Evolutionary conservation across 192 early-diverging fungal species (phyloP).

Genomic region (Dissophora ornata): DNA sequence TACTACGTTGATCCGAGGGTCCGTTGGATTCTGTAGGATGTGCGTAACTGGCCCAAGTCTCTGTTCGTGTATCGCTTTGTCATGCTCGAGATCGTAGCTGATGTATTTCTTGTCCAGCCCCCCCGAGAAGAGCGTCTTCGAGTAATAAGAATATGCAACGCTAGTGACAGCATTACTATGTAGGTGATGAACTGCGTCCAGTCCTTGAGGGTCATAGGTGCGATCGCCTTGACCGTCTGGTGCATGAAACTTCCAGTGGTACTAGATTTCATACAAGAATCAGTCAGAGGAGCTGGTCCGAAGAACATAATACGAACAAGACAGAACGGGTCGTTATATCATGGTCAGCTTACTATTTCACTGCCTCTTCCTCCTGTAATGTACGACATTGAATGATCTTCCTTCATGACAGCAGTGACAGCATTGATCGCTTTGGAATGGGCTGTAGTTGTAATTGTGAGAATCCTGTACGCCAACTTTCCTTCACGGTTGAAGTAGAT

Average conservation of each 20-base stretch:
- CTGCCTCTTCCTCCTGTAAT: constrained; percentile 31
- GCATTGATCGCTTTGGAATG: constrained; percentile 13
- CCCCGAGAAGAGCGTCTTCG: constrained; percentile 20
- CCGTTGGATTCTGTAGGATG: constrained; percentile 28
- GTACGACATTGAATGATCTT: constrained; percentile 22
- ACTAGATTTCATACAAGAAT: constrained; percentile 8
- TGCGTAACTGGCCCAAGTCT: constrained; percentile 8
- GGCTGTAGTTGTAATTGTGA: constrained; percentile 12
- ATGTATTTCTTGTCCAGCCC: constrained; percentile 18
- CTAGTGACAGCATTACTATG: constrained; percentile 8
- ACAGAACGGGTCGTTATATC: no score
- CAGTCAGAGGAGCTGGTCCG: neutral
- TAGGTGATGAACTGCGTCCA: neutral
- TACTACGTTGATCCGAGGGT: constrained; percentile 29
- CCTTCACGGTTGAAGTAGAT: constrained; percentile 16
- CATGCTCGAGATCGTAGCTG: constrained; percentile 13
- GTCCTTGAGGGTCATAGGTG: no score
- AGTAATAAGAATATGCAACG: constrained; percentile 12
- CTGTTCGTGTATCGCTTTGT: neutral
- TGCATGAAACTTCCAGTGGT: constrained; percentile 27
- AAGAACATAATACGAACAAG: no score
- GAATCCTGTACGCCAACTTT: neutral
- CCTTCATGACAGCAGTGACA: constrained; percentile 16
- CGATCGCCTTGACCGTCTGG: neutral
- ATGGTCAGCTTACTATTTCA: constrained; percentile 6